Percentiles rank a stretch among this genome's conserved stretches.
Conservation (phyloP, 2,329 filamentous ascomycete species). For the Immersiporthe knoxdaviesiana region DNA sequence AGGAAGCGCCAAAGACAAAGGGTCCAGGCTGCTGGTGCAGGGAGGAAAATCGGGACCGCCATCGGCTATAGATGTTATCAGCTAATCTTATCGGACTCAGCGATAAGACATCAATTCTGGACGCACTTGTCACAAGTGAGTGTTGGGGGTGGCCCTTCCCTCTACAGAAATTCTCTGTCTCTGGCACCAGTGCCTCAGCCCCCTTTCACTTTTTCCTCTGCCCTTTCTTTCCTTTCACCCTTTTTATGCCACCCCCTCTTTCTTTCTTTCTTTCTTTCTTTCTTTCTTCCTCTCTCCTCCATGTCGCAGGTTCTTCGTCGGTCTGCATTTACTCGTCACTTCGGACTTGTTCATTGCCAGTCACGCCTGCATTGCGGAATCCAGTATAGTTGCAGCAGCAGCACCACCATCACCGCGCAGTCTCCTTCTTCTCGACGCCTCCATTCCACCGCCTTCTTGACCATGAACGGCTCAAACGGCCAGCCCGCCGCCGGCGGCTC, state of each 20-base stretch:
- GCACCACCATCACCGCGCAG: background rate
- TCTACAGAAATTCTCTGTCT: constrained; percentile 6
- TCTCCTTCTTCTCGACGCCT: background rate
- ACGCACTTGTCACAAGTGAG: background rate
- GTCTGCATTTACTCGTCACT: background rate
- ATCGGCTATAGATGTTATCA: background rate
- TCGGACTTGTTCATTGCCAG: background rate
- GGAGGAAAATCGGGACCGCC: background rate
- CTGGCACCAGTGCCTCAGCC: background rate
- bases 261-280: background rate
- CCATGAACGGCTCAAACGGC: constrained; percentile 7
- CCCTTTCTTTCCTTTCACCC: background rate
- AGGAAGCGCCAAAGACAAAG: background rate
- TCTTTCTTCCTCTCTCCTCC: background rate
- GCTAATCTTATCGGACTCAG: constrained; percentile 4
- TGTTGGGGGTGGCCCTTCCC: background rate
- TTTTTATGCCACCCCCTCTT: background rate
- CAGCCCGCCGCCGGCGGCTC: background rate
- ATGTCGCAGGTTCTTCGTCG: background rate
- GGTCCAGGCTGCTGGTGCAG: background rate
- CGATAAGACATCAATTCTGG: constrained; percentile 7
- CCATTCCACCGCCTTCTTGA: constrained; percentile 15
- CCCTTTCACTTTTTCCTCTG: background rate
- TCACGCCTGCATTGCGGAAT: background rate
- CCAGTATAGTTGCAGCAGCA: background rate